phyloP scores from a whole-genome alignment of 345 rosid genomes.

The Laguncularia racemosa region DNA sequence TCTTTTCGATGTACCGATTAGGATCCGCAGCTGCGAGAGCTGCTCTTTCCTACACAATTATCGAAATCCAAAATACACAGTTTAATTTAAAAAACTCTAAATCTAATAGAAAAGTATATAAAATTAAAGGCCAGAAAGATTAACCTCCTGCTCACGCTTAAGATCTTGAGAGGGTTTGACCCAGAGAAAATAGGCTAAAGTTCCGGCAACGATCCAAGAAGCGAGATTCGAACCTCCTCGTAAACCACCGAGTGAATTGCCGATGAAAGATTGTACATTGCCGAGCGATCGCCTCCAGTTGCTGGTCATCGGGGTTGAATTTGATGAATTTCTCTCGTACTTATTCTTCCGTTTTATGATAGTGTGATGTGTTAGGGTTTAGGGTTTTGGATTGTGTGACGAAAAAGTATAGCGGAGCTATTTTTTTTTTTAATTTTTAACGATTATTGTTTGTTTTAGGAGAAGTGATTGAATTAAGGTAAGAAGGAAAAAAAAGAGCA shows the following conservation, averaged over 20 bases:
- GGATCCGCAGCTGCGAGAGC: slow-evolving; percentile 69
- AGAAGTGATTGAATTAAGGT: too few species aligned
- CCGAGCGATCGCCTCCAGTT: slow-evolving; percentile 65
- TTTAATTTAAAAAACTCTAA: neutral
- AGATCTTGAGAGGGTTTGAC: slow-evolving; percentile 89
- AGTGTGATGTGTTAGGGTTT: neutral
- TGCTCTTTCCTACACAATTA: slow-evolving; percentile 50
- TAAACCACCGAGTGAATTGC: slow-evolving; percentile 82
- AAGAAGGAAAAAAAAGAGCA: too few species aligned
- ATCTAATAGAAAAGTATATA: neutral
- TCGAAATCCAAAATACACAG: neutral
- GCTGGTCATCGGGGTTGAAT: slow-evolving; percentile 28
- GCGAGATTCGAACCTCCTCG: slow-evolving; percentile 68
- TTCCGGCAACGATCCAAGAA: slow-evolving; percentile 90
- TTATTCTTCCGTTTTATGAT: neutral
- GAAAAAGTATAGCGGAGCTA: too few species aligned
- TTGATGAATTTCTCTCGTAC: neutral
- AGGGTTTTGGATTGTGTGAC: neutral
- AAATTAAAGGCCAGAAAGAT: neutral
- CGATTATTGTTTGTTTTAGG: too few species aligned
- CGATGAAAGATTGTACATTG: slow-evolving; percentile 56
- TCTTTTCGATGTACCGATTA: slow-evolving; percentile 58
- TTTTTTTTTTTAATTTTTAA: too few species aligned
- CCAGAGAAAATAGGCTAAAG: slow-evolving; percentile 90
- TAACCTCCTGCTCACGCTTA: slow-evolving; percentile 68